Percentiles rank a stretch among this genome's conserved stretches.
Conservation (phyloP, 306 rosid genomes). For the Morella rubra region DNA sequence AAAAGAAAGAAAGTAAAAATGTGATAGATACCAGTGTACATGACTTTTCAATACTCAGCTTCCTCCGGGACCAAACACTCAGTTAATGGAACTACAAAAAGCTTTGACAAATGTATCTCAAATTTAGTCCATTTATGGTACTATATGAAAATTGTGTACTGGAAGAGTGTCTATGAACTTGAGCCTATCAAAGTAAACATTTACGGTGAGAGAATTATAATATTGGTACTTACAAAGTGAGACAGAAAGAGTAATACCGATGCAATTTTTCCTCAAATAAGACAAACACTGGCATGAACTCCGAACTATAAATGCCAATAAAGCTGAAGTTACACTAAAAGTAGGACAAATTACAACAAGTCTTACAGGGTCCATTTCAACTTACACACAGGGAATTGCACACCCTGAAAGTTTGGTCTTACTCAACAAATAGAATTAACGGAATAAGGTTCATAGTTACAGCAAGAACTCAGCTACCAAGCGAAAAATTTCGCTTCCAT, state of each 20-base stretch:
- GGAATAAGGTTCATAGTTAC: too few relatives aligned
- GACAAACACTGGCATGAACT: neutral
- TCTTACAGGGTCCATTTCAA: neutral
- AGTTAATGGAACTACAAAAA: neutral
- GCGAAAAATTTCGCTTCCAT: neutral
- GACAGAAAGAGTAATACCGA: neutral
- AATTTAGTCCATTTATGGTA: neutral
- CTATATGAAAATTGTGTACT: neutral
- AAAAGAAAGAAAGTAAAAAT: neutral
- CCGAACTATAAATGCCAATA: neutral
- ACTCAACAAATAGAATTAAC: neutral
- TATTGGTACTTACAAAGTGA: neutral
- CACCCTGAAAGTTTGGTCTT: neutral
- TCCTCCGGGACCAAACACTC: neutral
- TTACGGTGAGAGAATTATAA: neutral
- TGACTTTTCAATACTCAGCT: neutral
- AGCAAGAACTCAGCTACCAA: neutral
- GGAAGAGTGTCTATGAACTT: constrained; percentile 77
- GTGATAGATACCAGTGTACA: neutral
- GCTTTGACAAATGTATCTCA: neutral
- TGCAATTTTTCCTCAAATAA: neutral
- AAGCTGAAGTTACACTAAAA: neutral
- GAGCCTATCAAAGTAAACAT: constrained; percentile 56
- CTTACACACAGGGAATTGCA: neutral
- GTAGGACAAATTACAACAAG: too few relatives aligned